phyloP scores from a whole-genome alignment of 2,329 filamentous ascomycete genomes.

The Arthroderma sp. region DNA sequence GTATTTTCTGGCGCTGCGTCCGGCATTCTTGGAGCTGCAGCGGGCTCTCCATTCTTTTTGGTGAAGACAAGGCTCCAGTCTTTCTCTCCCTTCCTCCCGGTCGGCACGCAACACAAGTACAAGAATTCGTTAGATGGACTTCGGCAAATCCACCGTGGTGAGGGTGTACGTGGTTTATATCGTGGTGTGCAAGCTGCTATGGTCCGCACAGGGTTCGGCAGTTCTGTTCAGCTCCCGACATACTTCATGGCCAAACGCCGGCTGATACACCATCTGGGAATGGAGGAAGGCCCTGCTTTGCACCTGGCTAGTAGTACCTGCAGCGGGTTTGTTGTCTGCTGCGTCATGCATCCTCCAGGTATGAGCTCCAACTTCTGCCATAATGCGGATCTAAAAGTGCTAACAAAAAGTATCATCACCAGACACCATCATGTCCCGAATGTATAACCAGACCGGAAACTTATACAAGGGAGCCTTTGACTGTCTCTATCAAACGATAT shows the following conservation, averaged over 20 bases:
- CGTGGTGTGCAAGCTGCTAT: constrained; percentile 84
- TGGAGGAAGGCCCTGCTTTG: constrained; percentile 80
- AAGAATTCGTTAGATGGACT: constrained; percentile 74
- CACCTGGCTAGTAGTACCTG: constrained; percentile 79
- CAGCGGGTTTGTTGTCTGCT: constrained; percentile 92
- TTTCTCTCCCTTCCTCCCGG: constrained; percentile 79
- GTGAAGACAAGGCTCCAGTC: constrained; percentile 94
- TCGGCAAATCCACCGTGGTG: constrained; percentile 59
- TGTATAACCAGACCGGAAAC: constrained; percentile 98
- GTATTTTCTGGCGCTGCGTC: constrained; percentile 84
- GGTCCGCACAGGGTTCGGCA: constrained; percentile 91
- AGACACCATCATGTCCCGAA: constrained; percentile 96
- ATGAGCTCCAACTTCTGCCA: constrained; percentile 18
- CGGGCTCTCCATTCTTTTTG: constrained; percentile 91
- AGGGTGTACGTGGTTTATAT: constrained; percentile 74
- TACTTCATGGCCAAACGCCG: constrained; percentile 95
- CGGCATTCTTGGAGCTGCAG: constrained; percentile 81
- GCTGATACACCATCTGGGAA: constrained; percentile 65
- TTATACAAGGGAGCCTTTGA: constrained; percentile 91
- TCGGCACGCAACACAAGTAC: constrained; percentile 94
- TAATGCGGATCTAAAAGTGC: not conserved
- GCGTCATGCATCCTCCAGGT: constrained; percentile 95
- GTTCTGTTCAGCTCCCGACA: constrained; percentile 88
- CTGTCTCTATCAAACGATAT: constrained; percentile 79
- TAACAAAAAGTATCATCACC: not conserved